These are phyloP conservation scores for Meyerozyma guilliermondii DNA, from an alignment of 1,139 yeast genomes.

Conservation along the genomic window DNA sequence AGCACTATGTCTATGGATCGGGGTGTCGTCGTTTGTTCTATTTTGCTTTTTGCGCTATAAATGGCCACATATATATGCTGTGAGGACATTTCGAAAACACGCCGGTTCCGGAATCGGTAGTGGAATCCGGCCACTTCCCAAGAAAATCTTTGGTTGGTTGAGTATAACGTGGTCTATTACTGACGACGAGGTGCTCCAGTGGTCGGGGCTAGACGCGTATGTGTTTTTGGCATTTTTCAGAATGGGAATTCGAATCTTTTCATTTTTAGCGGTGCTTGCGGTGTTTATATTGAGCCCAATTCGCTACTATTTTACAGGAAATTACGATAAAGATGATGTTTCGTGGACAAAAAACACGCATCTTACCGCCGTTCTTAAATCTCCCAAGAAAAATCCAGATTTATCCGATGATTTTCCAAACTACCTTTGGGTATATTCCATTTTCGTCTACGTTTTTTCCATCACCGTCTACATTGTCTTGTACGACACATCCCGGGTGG, in stretches of 20 bases:
- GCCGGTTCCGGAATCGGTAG: constrained; percentile 22
- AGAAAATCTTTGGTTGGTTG: constrained; percentile 38
- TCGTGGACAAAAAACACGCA: constrained; percentile 5
- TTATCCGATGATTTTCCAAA: constrained; percentile 15
- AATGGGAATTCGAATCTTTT: constrained; percentile 40
- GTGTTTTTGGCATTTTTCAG: constrained; percentile 42
- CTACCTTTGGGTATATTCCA: constrained; percentile 36
- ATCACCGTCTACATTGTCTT: constrained; percentile 28
- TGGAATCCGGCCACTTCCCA: constrained; percentile 32
- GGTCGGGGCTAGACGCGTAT: constrained; percentile 42
- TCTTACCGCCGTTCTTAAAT: no score
- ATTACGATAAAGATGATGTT: constrained; percentile 38
- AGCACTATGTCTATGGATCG: constrained; percentile 32
- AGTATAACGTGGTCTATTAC: constrained; percentile 27
- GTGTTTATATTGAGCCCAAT: constrained; percentile 39
- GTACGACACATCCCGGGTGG: constrained; percentile 31
- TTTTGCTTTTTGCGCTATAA: constrained; percentile 39
- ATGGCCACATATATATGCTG: constrained; percentile 53
- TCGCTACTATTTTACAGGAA: constrained; percentile 41
- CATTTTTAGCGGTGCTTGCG: constrained; percentile 32
- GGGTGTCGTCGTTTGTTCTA: constrained; percentile 29
- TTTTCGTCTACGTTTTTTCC: constrained; percentile 39
- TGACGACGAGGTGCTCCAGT: constrained; percentile 38
- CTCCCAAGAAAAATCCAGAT: constrained; percentile 9
- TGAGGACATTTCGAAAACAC: constrained; percentile 35